Base-by-base conservation (phyloP, 108 stramenopile species). In the Mediolabrus comicus region DNA sequence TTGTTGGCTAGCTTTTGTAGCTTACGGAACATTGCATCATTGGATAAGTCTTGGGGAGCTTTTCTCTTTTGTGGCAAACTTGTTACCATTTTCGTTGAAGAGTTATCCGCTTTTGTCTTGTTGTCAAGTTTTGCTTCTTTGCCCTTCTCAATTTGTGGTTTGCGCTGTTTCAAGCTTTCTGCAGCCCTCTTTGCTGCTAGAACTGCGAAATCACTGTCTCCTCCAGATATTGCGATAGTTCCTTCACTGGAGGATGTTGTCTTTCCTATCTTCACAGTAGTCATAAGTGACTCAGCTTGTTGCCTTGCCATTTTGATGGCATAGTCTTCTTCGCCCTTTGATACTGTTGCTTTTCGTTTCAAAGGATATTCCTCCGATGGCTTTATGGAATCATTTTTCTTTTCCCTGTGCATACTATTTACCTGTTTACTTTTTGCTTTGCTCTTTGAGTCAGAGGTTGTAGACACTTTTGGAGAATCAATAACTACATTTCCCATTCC, bases 131-230 rank as follows among this genome's bases (percentile, higher is more conserved):
- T 46, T 39, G 14, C 57, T 62, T 13, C 24, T 2, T 41, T 63
- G 55, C 29, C 63, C 29, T 25, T 62, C 71, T 78, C 69, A 75
- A 14, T 67, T 74, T 30, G 78, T 67, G 67, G 46, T 63, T 74
- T 29, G 68, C 72, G 22, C 53, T 67, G 52, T 62, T 49, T 49
- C 46, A 49, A 9, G 6, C 46, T 6, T 49, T 49, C 61, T 10
- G 81, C 82, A 30, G 73, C 84, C 28, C 55, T 60, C 51, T 80
- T 85, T 16, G 90, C 90, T 27, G 86, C 86, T 51, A 69, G 59
- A 35, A 92, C 85, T n/a, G 88, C 91, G 67, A 83, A 89, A 33
- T 87, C 86, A 17, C 67, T 68, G 12, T 62, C 74, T 52, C 74
- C 64, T 4, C 75, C 64, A 10, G 79, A 59, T 25, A 74, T 67